Conservation (phyloP, 2,329 filamentous ascomycete genomes). For the Xylaria sp. region DNA sequence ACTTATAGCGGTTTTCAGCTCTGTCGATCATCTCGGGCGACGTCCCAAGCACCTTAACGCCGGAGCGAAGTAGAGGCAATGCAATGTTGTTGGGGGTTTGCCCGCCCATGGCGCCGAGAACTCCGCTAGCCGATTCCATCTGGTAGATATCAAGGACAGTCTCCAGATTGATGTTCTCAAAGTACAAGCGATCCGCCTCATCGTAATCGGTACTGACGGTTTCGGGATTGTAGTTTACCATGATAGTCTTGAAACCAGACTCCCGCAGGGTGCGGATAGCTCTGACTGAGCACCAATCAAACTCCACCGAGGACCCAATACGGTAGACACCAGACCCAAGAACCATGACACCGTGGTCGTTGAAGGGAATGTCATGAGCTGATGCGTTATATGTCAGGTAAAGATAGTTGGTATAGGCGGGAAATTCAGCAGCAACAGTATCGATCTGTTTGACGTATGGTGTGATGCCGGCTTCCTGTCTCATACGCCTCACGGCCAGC, state of each 20-base stretch:
- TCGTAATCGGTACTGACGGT: slow-evolving; percentile 91
- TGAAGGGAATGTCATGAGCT: slow-evolving; percentile 80
- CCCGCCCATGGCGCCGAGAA: slow-evolving; percentile 94
- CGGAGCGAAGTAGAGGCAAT: slow-evolving; percentile 81
- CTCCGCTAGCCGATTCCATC: slow-evolving; percentile 78
- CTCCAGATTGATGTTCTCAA: slow-evolving; percentile 92
- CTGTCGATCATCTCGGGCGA: slow-evolving; percentile 99
- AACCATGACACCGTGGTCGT: slow-evolving; percentile 94
- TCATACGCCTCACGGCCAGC: slow-evolving; percentile 79
- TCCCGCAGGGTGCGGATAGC: slow-evolving; percentile 88
- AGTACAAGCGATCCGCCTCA: slow-evolving; percentile 91
- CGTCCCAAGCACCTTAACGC: slow-evolving; percentile 91
- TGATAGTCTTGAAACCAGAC: slow-evolving; percentile 87
- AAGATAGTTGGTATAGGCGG: slow-evolving; percentile 91
- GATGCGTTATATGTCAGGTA: slow-evolving; percentile 95
- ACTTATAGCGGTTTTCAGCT: slow-evolving; percentile 97
- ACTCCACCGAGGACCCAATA: slow-evolving; percentile 96
- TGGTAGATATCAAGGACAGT: slow-evolving; percentile 93
- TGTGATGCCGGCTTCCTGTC: slow-evolving; percentile 82
- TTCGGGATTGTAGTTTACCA: slow-evolving; percentile 81
- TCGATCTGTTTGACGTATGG: slow-evolving; percentile 98
- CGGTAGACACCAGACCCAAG: slow-evolving; percentile 94
- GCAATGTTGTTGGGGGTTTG: slow-evolving; percentile 99
- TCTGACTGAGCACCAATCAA: slow-evolving; percentile 97
- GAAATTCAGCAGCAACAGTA: slow-evolving; percentile 96